Conservation (phyloP, 208 protist genomes). For the Herpetomonas tarakana region DNA sequence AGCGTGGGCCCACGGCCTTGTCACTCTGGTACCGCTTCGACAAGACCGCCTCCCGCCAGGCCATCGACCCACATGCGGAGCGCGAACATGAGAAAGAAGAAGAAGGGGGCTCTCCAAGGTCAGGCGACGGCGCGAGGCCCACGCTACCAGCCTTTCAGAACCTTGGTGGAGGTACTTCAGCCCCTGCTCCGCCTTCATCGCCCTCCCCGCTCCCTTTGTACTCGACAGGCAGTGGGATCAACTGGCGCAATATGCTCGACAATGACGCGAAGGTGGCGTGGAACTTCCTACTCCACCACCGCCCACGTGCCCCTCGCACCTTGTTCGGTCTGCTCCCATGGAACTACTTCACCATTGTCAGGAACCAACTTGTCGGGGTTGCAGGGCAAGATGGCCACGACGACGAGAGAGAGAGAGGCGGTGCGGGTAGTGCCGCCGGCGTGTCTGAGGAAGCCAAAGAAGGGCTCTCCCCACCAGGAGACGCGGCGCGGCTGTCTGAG, state of each 20-base stretch:
- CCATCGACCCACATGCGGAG: no score
- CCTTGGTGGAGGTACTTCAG: not conserved
- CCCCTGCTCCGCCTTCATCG: no score
- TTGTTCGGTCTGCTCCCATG: constrained; percentile 8
- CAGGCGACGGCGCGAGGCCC: not conserved
- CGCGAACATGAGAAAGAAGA: no score
- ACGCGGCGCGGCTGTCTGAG: not conserved
- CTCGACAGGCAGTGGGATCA: not conserved
- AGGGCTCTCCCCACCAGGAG: no score
- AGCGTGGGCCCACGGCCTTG: not conserved
- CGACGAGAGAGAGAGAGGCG: not conserved
- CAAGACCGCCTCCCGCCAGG: not conserved
- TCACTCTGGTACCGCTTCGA: not conserved
- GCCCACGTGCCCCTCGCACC: not conserved
- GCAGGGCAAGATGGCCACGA: not conserved
- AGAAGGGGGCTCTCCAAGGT: no score
- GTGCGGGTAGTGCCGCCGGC: not conserved
- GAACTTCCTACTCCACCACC: not conserved
- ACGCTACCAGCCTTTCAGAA: not conserved
- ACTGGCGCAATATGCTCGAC: not conserved
- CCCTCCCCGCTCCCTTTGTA: not conserved
- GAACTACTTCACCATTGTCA: not conserved
- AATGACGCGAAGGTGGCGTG: constrained; percentile 2
- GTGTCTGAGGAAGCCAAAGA: no score
- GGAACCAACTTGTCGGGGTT: not conserved